Conservation (phyloP, 2,329 filamentous ascomycete species). For the Ceratocystis eucalypticola region DNA sequence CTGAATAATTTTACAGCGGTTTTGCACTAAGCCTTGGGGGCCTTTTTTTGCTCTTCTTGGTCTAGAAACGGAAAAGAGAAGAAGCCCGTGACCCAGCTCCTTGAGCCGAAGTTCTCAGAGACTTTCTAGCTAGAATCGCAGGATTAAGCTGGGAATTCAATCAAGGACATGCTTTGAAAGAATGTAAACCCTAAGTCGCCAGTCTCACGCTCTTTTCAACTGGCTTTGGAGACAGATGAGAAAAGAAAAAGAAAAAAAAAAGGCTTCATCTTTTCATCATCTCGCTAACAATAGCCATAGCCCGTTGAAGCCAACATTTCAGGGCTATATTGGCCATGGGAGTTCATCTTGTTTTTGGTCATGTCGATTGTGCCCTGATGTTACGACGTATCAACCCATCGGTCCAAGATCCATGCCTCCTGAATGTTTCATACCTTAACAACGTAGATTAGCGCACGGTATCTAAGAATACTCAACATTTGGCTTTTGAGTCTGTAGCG, state of each 20-base stretch:
- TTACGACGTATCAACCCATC: neutral
- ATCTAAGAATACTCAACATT: neutral
- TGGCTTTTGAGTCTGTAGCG: neutral
- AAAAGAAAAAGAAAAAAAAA: neutral
- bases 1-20: neutral
- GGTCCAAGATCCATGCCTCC: neutral
- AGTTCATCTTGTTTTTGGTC: neutral
- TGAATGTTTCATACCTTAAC: neutral
- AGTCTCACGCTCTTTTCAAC: neutral
- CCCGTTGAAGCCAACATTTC: neutral
- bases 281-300: too few relatives aligned
- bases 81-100: neutral
- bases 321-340: neutral
- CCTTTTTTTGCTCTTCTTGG: neutral
- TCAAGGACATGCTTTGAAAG: neutral
- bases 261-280: neutral
- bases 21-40: neutral
- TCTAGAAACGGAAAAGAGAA: neutral
- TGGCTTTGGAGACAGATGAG: neutral
- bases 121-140: too few relatives aligned
- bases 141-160: neutral
- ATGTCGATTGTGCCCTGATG: neutral
- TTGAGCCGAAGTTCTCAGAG: neutral
- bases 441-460: conserved; percentile 2
- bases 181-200: too few relatives aligned